These are phyloP conservation scores for Soucietia sequanensis DNA, from an alignment of 805 yeast species.

Conservation along the genomic window DNA sequence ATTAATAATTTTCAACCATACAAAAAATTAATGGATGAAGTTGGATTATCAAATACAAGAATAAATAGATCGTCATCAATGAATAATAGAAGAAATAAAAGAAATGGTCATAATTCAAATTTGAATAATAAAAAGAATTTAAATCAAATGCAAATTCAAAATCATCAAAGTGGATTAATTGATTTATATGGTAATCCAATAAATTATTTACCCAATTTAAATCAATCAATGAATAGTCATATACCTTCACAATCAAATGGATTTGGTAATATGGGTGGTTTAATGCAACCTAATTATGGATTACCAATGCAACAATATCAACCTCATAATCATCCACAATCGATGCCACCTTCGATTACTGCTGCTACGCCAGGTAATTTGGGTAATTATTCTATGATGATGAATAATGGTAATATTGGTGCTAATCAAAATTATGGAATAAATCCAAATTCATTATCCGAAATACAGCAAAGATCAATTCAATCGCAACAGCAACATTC, in stretches of 20 bases:
- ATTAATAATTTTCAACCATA: conserved; percentile 64
- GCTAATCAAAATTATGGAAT: neutral
- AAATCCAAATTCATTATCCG: too few species aligned
- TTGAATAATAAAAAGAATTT: neutral
- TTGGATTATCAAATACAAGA: conserved; percentile 57
- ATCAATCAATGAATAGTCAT: neutral
- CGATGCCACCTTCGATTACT: neutral
- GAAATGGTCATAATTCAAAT: conserved; percentile 8
- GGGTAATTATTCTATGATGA: conserved; percentile 5
- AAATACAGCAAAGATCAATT: conserved; percentile 3
- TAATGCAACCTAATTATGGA: neutral
- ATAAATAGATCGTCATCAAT: conserved; percentile 24
- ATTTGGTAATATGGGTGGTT: neutral
- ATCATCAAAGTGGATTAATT: too few species aligned
- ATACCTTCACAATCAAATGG: too few species aligned
- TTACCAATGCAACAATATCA: neutral
- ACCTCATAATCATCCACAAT: neutral
- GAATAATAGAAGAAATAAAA: conserved; percentile 23
- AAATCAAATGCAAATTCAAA: neutral
- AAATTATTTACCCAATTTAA: neutral
- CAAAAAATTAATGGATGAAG: conserved; percentile 87
- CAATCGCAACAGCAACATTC: conserved; percentile 10
- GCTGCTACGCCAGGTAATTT: conserved; percentile 1
- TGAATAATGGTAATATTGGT: conserved; percentile 3
- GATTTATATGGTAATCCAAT: conserved; percentile 2